Evolutionary conservation across 768 basidiomycete genomes (phyloP).

Genomic region (Cyclocybe aegerita): DNA sequence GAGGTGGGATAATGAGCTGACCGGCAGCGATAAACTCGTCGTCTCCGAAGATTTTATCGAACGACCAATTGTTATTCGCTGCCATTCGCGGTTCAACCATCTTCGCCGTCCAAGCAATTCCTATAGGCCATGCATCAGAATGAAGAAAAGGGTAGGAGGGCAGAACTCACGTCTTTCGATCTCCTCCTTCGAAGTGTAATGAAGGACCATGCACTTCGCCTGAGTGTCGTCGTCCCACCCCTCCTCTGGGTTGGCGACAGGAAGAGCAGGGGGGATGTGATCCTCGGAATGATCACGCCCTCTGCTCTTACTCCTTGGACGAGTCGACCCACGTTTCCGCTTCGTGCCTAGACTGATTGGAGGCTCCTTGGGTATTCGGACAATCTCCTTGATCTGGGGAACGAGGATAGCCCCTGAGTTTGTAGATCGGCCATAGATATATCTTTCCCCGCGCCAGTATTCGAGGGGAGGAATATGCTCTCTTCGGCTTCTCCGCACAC

Average conservation of each 20-base stretch:
- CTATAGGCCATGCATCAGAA: constrained; percentile 34
- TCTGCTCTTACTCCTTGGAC: constrained; percentile 59
- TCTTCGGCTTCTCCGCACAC: constrained; percentile 72
- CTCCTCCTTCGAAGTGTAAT: constrained; percentile 62
- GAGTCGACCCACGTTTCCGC: constrained; percentile 33
- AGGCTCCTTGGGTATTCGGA: constrained; percentile 47
- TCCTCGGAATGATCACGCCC: constrained; percentile 38
- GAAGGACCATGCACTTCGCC: constrained; percentile 62
- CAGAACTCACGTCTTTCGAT: constrained; percentile 65
- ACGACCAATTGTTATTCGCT: constrained; percentile 70
- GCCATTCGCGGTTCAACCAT: constrained; percentile 65
- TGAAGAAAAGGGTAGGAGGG: constrained; percentile 1
- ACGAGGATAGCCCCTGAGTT: constrained; percentile 48
- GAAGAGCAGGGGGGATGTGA: constrained; percentile 19
- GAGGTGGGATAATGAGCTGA: constrained; percentile 77
- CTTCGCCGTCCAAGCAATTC: constrained; percentile 73
- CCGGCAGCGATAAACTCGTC: constrained; percentile 91
- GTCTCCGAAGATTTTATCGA: constrained; percentile 91
- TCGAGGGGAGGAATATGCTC: constrained; percentile 74
- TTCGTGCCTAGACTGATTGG: constrained; percentile 31
- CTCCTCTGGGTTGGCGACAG: constrained; percentile 52
- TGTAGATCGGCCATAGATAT: constrained; percentile 67
- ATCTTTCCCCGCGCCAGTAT: constrained; percentile 91
- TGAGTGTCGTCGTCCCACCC: constrained; percentile 87
- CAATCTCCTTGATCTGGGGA: constrained; percentile 70